Evolutionary conservation across 139 green algal species (phyloP).

Genomic region (Coccomyxa sp.): DNA sequence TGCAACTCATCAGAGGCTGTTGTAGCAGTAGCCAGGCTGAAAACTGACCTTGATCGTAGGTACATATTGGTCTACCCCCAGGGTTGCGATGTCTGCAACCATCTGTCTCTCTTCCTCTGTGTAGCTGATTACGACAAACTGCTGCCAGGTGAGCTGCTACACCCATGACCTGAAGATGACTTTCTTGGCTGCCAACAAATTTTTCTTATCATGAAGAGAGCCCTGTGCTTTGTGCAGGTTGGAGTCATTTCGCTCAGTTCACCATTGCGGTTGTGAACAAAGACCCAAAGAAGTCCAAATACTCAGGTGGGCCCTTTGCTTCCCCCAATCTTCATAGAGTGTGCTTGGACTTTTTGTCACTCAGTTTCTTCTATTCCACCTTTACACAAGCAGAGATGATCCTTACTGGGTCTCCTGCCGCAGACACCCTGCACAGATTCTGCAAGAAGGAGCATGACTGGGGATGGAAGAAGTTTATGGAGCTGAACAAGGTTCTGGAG

Average conservation of each 20-base stretch:
- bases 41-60: slow-evolving; percentile 40
- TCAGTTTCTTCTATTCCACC: not conserved
- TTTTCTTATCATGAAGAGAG: no score
- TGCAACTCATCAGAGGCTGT: not conserved
- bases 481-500: slow-evolving; percentile 81
- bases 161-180: not conserved
- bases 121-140: slow-evolving; percentile 99
- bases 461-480: slow-evolving; percentile 99
- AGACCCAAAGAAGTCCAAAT: slow-evolving; percentile 97
- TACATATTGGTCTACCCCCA: slow-evolving; percentile 98
- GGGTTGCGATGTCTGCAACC: slow-evolving; percentile 96
- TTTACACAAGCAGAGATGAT: not conserved
- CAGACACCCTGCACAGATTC: slow-evolving; percentile 84
- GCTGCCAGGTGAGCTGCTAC: slow-evolving; percentile 68
- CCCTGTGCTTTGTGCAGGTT: slow-evolving; percentile 56
- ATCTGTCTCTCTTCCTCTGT: slow-evolving; percentile 97
- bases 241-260: slow-evolving; percentile 98
- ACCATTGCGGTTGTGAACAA: slow-evolving; percentile 99
- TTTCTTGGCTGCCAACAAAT: not conserved
- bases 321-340: not conserved
- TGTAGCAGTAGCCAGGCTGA: not conserved
- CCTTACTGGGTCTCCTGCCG: not conserved
- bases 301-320: slow-evolving; percentile 58
- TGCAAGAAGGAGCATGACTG: slow-evolving; percentile 99
- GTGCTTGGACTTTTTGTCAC: not conserved